A percentile compares a stretch with the other conserved stretches of the same genome.
These are phyloP conservation scores for Polymyxa betae DNA, from an alignment of 208 protist species.

Conservation along the genomic window DNA sequence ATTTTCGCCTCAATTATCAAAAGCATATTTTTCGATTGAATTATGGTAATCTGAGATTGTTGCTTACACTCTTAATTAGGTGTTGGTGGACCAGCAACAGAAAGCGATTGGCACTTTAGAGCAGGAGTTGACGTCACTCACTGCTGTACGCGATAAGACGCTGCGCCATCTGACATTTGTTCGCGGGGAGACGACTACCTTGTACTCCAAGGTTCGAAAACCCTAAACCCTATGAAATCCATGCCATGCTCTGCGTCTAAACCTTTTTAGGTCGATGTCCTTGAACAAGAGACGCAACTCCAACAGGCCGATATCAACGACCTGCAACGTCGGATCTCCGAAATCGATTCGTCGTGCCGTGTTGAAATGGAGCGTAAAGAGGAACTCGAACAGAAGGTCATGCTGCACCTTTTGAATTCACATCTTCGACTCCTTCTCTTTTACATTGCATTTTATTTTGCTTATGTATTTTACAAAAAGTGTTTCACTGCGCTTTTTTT, in stretches of 20 bases:
- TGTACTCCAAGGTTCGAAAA: not conserved
- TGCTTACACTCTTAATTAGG: no score
- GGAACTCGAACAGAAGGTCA: constrained; percentile 6
- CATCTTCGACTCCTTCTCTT: no score
- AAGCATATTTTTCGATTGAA: no score
- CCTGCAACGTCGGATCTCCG: not conserved
- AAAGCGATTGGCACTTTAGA: constrained; percentile 26
- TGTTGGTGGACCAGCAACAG: constrained; percentile 26
- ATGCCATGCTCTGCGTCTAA: no score
- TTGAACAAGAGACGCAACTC: not conserved
- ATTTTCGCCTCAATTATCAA: no score
- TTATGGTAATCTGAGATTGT: no score
- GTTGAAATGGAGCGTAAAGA: not conserved
- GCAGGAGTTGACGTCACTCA: not conserved
- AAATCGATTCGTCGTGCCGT: not conserved
- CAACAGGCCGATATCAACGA: constrained; percentile 20
- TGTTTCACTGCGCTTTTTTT: no score
- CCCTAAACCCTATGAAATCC: no score
- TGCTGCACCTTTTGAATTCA: no score
- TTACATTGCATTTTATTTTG: no score
- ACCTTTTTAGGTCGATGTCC: no score
- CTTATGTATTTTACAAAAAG: no score
- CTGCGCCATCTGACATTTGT: constrained; percentile 36
- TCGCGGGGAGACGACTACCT: not conserved
- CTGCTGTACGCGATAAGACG: not conserved